Evolutionary conservation across 2,329 filamentous ascomycete genomes (phyloP).

Genomic region (Paracoccidioides lutzii): DNA sequence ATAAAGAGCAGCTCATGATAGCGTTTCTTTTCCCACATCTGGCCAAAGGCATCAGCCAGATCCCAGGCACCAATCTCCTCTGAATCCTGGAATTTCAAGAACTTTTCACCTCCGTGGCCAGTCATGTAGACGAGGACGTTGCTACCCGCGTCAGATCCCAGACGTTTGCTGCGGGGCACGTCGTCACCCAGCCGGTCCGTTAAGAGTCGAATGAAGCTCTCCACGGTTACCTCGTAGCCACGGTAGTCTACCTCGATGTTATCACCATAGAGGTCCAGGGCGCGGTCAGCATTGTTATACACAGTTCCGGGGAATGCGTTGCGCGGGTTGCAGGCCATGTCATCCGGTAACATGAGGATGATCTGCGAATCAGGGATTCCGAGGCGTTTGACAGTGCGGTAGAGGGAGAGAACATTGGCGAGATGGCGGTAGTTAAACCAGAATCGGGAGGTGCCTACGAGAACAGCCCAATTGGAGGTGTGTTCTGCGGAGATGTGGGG

Average conservation of each 20-base stretch:
- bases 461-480: slow-evolving; percentile 97
- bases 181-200: slow-evolving; percentile 91
- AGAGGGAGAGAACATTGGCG: slow-evolving; percentile 92
- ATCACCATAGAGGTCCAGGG: slow-evolving; percentile 91
- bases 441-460: slow-evolving; percentile 96
- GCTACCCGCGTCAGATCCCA: slow-evolving; percentile 87
- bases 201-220: slow-evolving; percentile 92
- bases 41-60: slow-evolving; percentile 89
- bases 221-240: slow-evolving; percentile 95
- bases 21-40: slow-evolving; percentile 99
- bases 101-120: slow-evolving; percentile 93
- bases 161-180: slow-evolving; percentile 84
- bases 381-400: slow-evolving; percentile 93
- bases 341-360: slow-evolving; percentile 98
- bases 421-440: slow-evolving; percentile 99
- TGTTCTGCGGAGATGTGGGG: slow-evolving; percentile 38
- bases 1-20: slow-evolving; percentile 98
- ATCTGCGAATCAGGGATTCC: slow-evolving; percentile 98
- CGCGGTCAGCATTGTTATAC: slow-evolving; percentile 94
- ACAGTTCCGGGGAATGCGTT: slow-evolving; percentile 97
- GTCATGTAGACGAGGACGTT: slow-evolving; percentile 99
- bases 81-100: slow-evolving; percentile 94
- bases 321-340: slow-evolving; percentile 98
- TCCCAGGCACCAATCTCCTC: slow-evolving; percentile 97
- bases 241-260: slow-evolving; percentile 98